These are phyloP conservation scores for Ambrosiella beaveri DNA, from an alignment of 2,329 filamentous ascomycete genomes.

Conservation along the genomic window DNA sequence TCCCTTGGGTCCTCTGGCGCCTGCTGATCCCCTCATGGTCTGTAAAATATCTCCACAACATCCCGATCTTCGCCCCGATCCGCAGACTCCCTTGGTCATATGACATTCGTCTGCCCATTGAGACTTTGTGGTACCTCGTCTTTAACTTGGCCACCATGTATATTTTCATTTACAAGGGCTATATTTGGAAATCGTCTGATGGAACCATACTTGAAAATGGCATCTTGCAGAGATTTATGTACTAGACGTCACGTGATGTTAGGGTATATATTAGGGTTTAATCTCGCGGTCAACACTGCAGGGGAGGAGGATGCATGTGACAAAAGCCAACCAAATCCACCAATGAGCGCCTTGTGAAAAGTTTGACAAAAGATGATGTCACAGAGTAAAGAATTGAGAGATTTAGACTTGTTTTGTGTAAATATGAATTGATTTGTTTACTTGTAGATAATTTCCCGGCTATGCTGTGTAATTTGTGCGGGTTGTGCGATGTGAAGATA, in stretches of 20 bases:
- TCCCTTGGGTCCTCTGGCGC: slow-evolving; percentile 88
- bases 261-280: neutral
- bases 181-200: slow-evolving; percentile 42
- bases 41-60: slow-evolving; percentile 6
- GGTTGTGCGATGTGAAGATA: no score
- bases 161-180: slow-evolving; percentile 52
- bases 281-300: no score
- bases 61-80: slow-evolving; percentile 5
- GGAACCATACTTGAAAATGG: slow-evolving; percentile 37
- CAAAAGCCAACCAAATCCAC: neutral
- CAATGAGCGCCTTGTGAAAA: no score
- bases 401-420: no score
- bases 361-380: no score
- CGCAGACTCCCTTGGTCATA: slow-evolving; percentile 13
- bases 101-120: slow-evolving; percentile 34
- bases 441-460: no score
- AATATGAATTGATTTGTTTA: no score
- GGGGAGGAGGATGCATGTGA: no score
- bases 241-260: slow-evolving; percentile 28
- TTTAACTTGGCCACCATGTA: slow-evolving; percentile 53
- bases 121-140: slow-evolving; percentile 51
- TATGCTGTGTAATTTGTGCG: no score
- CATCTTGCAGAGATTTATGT: slow-evolving; percentile 62
- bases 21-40: slow-evolving; percentile 49
- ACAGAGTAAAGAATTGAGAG: no score